Percentiles rank a stretch among this genome's conserved stretches.
phyloP scores from a whole-genome alignment of 495 filamentous ascomycete genomes.

The Aspergillus incahuasiensis region DNA sequence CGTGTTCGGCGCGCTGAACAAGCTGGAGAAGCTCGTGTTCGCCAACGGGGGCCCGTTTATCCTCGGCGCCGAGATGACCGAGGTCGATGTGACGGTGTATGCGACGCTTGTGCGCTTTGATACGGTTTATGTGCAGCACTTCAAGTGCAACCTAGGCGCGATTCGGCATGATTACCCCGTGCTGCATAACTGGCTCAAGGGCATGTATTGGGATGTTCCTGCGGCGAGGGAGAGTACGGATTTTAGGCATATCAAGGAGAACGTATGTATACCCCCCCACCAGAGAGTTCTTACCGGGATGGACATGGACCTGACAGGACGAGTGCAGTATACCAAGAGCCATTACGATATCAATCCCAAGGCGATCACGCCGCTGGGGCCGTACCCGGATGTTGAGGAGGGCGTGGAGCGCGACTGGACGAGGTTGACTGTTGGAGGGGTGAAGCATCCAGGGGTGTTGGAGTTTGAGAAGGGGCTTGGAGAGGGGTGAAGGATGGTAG shows the following conservation, averaged over 20 bases:
- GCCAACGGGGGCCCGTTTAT: slow-evolving; percentile 44
- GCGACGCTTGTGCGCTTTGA: slow-evolving; percentile 49
- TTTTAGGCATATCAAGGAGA: slow-evolving; percentile 58
- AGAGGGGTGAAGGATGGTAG: too few relatives aligned
- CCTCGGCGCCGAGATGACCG: slow-evolving; percentile 42
- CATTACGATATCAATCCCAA: slow-evolving; percentile 56
- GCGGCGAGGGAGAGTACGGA: slow-evolving; percentile 51
- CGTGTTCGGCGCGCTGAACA: slow-evolving; percentile 50
- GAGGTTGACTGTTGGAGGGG: slow-evolving; percentile 28
- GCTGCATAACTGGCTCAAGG: slow-evolving; percentile 48
- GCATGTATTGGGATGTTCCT: slow-evolving; percentile 46
- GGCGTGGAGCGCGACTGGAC: slow-evolving; percentile 37
- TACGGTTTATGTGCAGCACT: slow-evolving; percentile 51
- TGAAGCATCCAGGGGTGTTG: slow-evolving; percentile 6
- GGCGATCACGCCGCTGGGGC: slow-evolving; percentile 61
- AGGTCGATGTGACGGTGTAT: slow-evolving; percentile 48
- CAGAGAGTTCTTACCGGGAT: background rate
- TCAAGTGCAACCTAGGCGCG: slow-evolving; percentile 53
- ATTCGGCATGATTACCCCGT: slow-evolving; percentile 51
- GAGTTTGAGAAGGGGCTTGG: slow-evolving; percentile 3
- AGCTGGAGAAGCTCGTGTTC: slow-evolving; percentile 42
- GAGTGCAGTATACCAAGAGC: slow-evolving; percentile 47
- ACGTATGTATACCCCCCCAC: too few relatives aligned
- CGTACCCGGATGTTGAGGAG: slow-evolving; percentile 56
- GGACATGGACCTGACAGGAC: background rate